Evolutionary conservation across 352 stramenopile genomes (phyloP), one percentile per base, ranked within the genome.

Genomic region (Globisporangium recalcitrans): DNA sequence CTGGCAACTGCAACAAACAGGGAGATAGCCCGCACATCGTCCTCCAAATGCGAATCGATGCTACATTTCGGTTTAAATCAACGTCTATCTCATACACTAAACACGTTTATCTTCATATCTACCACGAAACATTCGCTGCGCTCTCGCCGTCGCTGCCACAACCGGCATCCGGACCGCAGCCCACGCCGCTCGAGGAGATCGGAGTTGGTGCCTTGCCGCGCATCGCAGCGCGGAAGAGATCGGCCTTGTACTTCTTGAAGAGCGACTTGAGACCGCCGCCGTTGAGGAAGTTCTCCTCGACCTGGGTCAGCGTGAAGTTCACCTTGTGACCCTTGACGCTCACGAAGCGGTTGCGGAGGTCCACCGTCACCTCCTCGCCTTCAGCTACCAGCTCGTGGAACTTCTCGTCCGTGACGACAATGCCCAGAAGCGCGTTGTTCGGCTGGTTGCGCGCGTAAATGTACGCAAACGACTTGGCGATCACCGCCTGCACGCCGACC

Each of bases 371-470:
- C 46, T 88, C 75, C 19, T 73, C 77, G 16, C 81, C 81, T 57
- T 93, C 83, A 26, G 60, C 54, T 13, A 80, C 81, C n/a, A 88
- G 72, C 64, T 87, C 74, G 60, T 93, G 75, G 63, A 93, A 93
- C 62, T 80, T 82, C 42, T 90, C 81, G 63, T 93, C 81, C 24
- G 81, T 91, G 60, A 93, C 80, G 52, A 91, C 77, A 60, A 93
- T 91, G 21, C 83, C 83, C 62, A 93, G 59, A 59, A 93, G 69
- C 34, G 83, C 83, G 44, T 93, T 93, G 73, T 93, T 93, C 40
- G 81, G 81, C 67, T 93, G 83, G 73, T 93, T 93, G 36, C 83
- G 79, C 9, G 83, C 81, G 70, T 93, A 93, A 53, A 93, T 93
- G 69, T 93, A 93, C 26, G 83, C 83, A 65, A 93, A 93, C 56